phyloP scores from a whole-genome alignment of 352 stramenopile species.

The Globisporangium cylindrosporum region DNA sequence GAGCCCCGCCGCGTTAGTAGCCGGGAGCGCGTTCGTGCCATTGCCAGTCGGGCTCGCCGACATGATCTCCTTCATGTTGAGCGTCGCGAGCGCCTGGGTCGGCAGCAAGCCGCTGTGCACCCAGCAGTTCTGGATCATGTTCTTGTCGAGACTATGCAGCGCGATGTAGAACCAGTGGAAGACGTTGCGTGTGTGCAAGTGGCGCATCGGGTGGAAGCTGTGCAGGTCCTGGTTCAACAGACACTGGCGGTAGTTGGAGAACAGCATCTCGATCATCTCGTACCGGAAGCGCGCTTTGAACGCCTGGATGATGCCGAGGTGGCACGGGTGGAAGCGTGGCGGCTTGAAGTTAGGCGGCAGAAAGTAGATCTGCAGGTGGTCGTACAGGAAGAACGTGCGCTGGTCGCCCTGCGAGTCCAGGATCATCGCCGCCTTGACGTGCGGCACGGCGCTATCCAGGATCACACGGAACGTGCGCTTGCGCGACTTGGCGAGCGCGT shows the following conservation, averaged over 20 bases:
- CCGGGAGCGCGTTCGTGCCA: not conserved
- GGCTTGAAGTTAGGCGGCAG: slow-evolving; percentile 79
- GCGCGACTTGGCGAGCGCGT: slow-evolving; percentile 56
- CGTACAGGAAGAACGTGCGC: slow-evolving; percentile 84
- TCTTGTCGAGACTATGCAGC: slow-evolving; percentile 64
- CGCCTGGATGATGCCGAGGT: slow-evolving; percentile 69
- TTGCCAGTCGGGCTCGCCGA: slow-evolving; percentile 11
- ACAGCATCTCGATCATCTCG: slow-evolving; percentile 78
- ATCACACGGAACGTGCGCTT: slow-evolving; percentile 83
- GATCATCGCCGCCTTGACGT: slow-evolving; percentile 86
- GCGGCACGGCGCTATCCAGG: slow-evolving; percentile 75
- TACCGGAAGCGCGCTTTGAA: slow-evolving; percentile 81
- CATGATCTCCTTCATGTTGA: slow-evolving; percentile 64
- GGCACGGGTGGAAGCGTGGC: slow-evolving; percentile 67
- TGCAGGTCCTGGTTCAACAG: slow-evolving; percentile 46
- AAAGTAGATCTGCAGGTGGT: slow-evolving; percentile 80
- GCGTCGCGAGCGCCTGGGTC: slow-evolving; percentile 53
- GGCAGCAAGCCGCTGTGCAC: slow-evolving; percentile 69
- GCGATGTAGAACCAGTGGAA: slow-evolving; percentile 83
- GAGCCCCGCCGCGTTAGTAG: slow-evolving; percentile 25
- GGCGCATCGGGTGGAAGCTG: slow-evolving; percentile 42
- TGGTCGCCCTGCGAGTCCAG: slow-evolving; percentile 83
- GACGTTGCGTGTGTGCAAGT: slow-evolving; percentile 78
- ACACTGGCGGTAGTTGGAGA: slow-evolving; percentile 54
- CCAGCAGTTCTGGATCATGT: slow-evolving; percentile 74